These are phyloP conservation scores for Chaetomidium leptoderma DNA, from an alignment of 495 filamentous ascomycete genomes.

Conservation along the genomic window DNA sequence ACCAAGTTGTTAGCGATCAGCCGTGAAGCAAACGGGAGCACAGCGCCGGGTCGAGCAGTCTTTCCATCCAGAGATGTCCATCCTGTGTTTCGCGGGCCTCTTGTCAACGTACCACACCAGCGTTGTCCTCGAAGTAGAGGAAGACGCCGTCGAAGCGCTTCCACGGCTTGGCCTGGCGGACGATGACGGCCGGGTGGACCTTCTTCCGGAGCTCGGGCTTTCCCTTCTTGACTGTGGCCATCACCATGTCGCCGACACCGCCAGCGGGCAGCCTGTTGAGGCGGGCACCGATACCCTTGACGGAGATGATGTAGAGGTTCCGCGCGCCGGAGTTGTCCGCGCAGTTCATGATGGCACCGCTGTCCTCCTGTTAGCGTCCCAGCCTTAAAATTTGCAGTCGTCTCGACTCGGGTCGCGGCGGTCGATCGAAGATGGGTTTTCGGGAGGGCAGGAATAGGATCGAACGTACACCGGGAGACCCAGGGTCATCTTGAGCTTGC, in stretches of 20 bases:
- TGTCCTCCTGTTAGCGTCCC: conserved; percentile 41
- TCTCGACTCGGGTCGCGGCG: background rate
- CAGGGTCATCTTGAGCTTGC: conserved; percentile 99
- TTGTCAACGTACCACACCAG: conserved; percentile 73
- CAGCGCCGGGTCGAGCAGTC: background rate
- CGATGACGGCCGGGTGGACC: conserved; percentile 98
- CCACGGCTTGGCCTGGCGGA: conserved; percentile 98
- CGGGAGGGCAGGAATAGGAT: conserved; percentile 11
- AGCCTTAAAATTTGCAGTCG: conserved; percentile 13
- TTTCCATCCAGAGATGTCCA: background rate
- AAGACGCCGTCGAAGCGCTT: conserved; percentile 94
- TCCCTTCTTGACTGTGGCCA: conserved; percentile 99
- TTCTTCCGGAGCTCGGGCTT: conserved; percentile 99
- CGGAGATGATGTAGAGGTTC: conserved; percentile 99
- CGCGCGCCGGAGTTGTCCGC: conserved; percentile 97
- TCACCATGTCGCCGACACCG: conserved; percentile 99
- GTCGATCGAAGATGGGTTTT: conserved; percentile 18
- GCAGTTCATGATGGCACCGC: conserved; percentile 95
- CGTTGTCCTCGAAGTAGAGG: conserved; percentile 99
- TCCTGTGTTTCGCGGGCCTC: background rate
- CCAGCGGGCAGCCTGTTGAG: conserved; percentile 97
- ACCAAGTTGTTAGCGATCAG: conserved; percentile 17
- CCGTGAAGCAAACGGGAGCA: background rate
- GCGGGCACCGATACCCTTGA: conserved; percentile 97
- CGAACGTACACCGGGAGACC: conserved; percentile 95